A percentile compares a stretch with the other conserved stretches of the same genome.
Conservation (phyloP, 805 yeast genomes). For the Lachancea kluyveri region DNA sequence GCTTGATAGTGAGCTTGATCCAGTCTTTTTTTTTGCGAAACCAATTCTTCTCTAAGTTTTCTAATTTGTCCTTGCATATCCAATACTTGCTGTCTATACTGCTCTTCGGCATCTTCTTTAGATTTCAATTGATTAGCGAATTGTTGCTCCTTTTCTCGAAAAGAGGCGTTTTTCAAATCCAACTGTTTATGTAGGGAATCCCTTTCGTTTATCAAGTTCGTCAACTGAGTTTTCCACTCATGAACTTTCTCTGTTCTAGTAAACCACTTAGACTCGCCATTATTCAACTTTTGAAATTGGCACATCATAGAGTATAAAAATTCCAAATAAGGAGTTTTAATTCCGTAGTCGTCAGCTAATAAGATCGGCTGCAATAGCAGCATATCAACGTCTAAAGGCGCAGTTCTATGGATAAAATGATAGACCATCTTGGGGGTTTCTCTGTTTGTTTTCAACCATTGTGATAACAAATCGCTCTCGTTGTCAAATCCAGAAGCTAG, state of each 20-base stretch:
- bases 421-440: conserved; percentile 59
- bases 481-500: conserved; percentile 64
- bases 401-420: conserved; percentile 52
- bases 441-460: conserved; percentile 39
- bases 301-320: conserved; percentile 74
- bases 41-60: conserved; percentile 1
- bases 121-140: neutral
- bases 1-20: neutral
- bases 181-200: conserved; percentile 11
- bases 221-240: conserved; percentile 8
- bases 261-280: conserved; percentile 32
- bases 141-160: conserved; percentile 2
- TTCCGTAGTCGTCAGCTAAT: conserved; percentile 80
- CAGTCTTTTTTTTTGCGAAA: conserved; percentile 3
- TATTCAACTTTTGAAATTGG: conserved; percentile 49
- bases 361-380: conserved; percentile 79
- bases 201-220: conserved; percentile 9
- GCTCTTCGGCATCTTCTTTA: conserved; percentile 1
- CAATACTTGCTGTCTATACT: conserved; percentile 1
- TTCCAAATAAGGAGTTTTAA: conserved; percentile 87
- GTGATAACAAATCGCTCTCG: conserved; percentile 50
- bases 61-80: conserved; percentile 2
- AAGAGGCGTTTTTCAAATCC: conserved; percentile 2
- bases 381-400: conserved; percentile 60
- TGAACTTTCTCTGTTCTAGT: conserved; percentile 15